Evolutionary conservation across 257 asterid genomes (phyloP).

Genomic region (Solanum peruvianum): DNA sequence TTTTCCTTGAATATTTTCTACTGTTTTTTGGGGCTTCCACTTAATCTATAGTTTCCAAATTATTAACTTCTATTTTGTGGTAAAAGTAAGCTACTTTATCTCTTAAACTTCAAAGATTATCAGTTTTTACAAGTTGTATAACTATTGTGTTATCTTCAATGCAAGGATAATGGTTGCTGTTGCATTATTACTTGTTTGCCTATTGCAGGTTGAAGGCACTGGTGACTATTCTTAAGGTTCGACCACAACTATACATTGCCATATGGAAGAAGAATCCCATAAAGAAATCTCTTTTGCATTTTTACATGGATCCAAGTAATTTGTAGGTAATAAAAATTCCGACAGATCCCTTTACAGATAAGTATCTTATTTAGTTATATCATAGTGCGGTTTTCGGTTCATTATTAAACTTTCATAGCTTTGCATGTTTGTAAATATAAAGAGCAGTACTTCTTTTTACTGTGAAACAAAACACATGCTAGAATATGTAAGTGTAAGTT

Average conservation of each 20-base stretch:
- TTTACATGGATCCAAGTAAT: conserved; percentile 81
- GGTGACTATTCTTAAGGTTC: conserved; percentile 85
- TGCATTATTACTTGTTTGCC: neutral
- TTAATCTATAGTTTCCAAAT: no score
- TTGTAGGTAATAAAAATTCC: conserved; percentile 35
- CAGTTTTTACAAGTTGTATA: neutral
- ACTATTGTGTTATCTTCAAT: neutral
- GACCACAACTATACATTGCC: conserved; percentile 77
- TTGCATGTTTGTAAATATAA: neutral
- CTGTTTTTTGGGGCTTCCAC: no score
- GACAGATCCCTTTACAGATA: neutral
- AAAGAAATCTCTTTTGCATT: conserved; percentile 74
- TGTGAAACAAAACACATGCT: neutral
- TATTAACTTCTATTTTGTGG: neutral
- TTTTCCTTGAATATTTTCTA: no score
- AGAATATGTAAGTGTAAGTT: neutral
- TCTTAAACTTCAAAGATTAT: no score
- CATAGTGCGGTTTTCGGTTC: neutral
- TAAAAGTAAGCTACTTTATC: neutral
- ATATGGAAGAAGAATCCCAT: conserved; percentile 89
- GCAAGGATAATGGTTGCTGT: neutral
- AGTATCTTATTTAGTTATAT: neutral
- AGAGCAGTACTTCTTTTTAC: neutral
- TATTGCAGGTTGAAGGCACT: conserved; percentile 74
- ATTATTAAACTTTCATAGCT: neutral